phyloP scores from a whole-genome alignment of 768 basidiomycete species.

The Sutorius australiensis region DNA sequence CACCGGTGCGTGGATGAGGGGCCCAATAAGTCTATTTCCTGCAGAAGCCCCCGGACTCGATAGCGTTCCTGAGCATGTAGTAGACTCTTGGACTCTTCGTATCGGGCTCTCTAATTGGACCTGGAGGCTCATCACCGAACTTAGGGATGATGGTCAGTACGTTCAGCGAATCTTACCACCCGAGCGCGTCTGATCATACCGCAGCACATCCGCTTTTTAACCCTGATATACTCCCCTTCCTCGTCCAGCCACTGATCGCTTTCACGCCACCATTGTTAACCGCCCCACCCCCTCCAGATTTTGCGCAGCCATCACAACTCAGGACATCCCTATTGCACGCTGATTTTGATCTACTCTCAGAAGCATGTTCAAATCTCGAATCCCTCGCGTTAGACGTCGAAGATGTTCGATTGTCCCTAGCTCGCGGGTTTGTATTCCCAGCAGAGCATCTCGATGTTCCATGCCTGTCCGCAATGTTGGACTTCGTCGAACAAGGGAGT shows the following conservation, averaged over 20 bases:
- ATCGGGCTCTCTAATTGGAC: slow-evolving; percentile 68
- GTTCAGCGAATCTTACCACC: not conserved
- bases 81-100: slow-evolving; percentile 65
- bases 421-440: slow-evolving; percentile 58
- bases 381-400: slow-evolving; percentile 75
- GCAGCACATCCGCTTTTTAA: slow-evolving; percentile 57
- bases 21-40: slow-evolving; percentile 20
- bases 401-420: slow-evolving; percentile 68
- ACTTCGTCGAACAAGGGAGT: slow-evolving; percentile 70
- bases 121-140: slow-evolving; percentile 71
- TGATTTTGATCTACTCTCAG: slow-evolving; percentile 71
- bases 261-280: slow-evolving; percentile 55
- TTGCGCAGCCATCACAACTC: slow-evolving; percentile 39
- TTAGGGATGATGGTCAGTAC: slow-evolving; percentile 64
- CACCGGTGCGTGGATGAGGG: slow-evolving; percentile 59
- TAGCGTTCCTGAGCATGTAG: slow-evolving; percentile 25
- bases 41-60: slow-evolving; percentile 15
- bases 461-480: slow-evolving; percentile 60
- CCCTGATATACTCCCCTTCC: slow-evolving; percentile 58
- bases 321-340: slow-evolving; percentile 49
- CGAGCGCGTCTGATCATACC: slow-evolving; percentile 1
- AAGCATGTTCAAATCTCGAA: slow-evolving; percentile 72
- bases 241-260: slow-evolving; percentile 53
- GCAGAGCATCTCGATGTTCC: slow-evolving; percentile 52
- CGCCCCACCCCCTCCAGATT: slow-evolving; percentile 35